Conservation (phyloP, 225 moss, liverwort and hornwort species). For the Lunularia cruciata region DNA sequence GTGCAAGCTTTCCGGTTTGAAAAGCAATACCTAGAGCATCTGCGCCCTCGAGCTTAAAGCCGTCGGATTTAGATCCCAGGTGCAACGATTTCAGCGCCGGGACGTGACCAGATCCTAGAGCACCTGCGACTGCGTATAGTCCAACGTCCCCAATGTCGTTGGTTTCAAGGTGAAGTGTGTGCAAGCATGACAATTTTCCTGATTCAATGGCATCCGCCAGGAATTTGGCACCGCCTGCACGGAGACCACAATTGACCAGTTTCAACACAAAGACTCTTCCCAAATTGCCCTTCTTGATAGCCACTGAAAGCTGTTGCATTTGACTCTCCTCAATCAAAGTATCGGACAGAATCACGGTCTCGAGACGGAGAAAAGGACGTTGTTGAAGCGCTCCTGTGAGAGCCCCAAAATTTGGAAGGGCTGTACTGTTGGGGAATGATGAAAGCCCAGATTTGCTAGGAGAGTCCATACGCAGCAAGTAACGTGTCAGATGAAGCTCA, state of each 20-base stretch:
- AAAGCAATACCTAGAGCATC: conserved; percentile 17
- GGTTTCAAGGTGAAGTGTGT: conserved; percentile 20
- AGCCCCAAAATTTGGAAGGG: conserved; percentile 18
- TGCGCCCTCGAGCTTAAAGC: conserved; percentile 19
- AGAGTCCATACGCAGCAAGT: conserved; percentile 25
- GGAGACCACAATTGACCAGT: conserved; percentile 20
- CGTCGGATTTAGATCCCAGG: conserved; percentile 18
- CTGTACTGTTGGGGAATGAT: conserved; percentile 17
- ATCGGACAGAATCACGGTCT: conserved; percentile 20
- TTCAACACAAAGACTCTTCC: conserved; percentile 14
- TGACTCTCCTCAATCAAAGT: conserved; percentile 20
- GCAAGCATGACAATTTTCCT: conserved; percentile 22
- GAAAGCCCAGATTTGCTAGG: conserved; percentile 10
- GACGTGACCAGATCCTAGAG: conserved; percentile 10
- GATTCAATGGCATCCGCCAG: conserved; percentile 21
- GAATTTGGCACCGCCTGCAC: conserved; percentile 12
- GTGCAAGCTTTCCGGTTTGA: conserved; percentile 3
- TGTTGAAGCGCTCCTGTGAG: conserved; percentile 14
- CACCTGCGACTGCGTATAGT: conserved; percentile 8
- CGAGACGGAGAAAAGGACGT: conserved; percentile 17
- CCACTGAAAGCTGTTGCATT: conserved; percentile 1
- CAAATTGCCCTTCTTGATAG: conserved; percentile 24
- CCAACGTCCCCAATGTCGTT: conserved; percentile 29
- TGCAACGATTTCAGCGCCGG: conserved; percentile 21
- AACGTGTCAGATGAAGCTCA: conserved; percentile 24